Evolutionary conservation across 495 filamentous ascomycete species (phyloP).

Genomic region (Collariella sp.): DNA sequence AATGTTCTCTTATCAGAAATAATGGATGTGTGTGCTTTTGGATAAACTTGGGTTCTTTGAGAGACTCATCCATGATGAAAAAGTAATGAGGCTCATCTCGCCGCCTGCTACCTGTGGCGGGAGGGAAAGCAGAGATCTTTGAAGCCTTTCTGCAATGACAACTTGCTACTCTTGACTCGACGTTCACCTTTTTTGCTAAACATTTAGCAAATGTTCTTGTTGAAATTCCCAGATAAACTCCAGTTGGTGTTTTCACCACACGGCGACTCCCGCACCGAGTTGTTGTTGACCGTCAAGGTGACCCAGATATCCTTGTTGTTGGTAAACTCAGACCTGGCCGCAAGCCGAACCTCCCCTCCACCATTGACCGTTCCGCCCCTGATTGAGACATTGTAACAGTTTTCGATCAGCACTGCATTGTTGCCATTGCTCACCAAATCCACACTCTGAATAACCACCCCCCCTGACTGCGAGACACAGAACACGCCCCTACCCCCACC

Average conservation of each 20-base stretch:
- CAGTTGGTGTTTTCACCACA: slow-evolving; percentile 38
- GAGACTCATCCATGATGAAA: too few species aligned
- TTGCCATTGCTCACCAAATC: slow-evolving; percentile 39
- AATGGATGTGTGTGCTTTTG: too few species aligned
- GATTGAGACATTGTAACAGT: slow-evolving; percentile 40
- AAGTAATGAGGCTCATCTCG: too few species aligned
- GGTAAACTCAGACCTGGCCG: slow-evolving; percentile 36
- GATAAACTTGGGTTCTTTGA: too few species aligned
- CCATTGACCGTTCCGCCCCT: slow-evolving; percentile 35
- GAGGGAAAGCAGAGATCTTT: too few species aligned
- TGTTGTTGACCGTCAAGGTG: slow-evolving; percentile 32
- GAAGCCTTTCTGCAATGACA: too few species aligned
- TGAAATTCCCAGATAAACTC: slow-evolving; percentile 31
- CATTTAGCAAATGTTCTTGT: slow-evolving; percentile 32
- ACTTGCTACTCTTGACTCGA: too few species aligned
- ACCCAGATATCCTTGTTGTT: slow-evolving; percentile 36
- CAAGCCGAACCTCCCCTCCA: slow-evolving; percentile 38
- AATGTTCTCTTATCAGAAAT: too few species aligned
- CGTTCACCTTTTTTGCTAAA: too few species aligned
- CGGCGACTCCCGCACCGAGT: slow-evolving; percentile 35
- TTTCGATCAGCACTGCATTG: slow-evolving; percentile 42
- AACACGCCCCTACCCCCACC: slow-evolving; percentile 40
- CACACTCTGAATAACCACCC: slow-evolving; percentile 28
- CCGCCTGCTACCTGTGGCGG: too few species aligned
- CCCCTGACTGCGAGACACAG: slow-evolving; percentile 41